Percentiles rank a stretch among this genome's conserved stretches.
Conservation (phyloP, 495 filamentous ascomycete species). For the Darksidea phi region DNA sequence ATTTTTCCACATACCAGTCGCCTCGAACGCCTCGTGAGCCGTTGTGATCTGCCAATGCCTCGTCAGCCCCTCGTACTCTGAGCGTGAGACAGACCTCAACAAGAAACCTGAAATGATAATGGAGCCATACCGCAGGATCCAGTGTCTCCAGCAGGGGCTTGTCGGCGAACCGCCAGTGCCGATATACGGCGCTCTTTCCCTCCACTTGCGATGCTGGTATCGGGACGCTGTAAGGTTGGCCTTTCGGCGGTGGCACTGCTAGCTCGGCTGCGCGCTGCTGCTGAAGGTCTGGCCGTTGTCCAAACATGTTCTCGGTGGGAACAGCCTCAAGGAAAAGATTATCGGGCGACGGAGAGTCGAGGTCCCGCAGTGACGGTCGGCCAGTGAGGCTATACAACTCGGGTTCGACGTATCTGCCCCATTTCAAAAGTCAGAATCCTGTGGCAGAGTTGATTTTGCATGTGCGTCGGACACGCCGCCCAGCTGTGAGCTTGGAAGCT, state of each 20-base stretch:
- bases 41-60: conserved; percentile 54
- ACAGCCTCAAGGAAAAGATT: no score
- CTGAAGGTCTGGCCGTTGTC: conserved; percentile 5
- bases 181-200: conserved; percentile 73
- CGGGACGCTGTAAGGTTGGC: conserved; percentile 62
- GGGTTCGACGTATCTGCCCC: no score
- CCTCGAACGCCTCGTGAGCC: conserved; percentile 79
- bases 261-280: conserved; percentile 45
- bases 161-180: conserved; percentile 75
- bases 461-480: no score
- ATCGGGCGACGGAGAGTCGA: no score
- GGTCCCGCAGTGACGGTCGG: no score
- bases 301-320: conserved; percentile 19
- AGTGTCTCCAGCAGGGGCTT: conserved; percentile 65
- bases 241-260: conserved; percentile 53
- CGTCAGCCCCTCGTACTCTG: not conserved
- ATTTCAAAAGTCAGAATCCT: no score
- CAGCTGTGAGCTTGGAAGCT: no score
- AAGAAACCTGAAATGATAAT: not conserved
- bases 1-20: conserved; percentile 48
- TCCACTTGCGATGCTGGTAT: conserved; percentile 71
- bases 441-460: no score
- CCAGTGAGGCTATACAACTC: no score
- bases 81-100: not conserved
- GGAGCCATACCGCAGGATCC: conserved; percentile 63